These are phyloP conservation scores for Malassezia furfur DNA, from an alignment of 1,284 basidiomycete species.

Conservation along the genomic window DNA sequence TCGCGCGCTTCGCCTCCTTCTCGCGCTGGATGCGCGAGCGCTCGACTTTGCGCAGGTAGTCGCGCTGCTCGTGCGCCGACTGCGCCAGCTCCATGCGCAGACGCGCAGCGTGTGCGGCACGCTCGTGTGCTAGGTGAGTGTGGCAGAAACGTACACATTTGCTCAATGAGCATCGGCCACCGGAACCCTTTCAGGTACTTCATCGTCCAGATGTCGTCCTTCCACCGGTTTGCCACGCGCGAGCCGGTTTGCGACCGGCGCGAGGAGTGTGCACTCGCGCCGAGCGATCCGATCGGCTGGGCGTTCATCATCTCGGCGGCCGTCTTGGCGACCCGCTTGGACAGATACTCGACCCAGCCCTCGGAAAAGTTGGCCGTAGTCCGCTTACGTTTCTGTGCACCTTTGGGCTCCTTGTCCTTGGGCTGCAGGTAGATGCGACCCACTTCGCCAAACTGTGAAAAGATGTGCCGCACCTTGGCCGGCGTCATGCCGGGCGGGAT, in stretches of 20 bases:
- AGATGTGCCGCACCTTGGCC: constrained; percentile 75
- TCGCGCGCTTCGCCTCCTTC: constrained; percentile 60
- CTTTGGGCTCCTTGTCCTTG: constrained; percentile 20
- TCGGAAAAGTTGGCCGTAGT: constrained; percentile 71
- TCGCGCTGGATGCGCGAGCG: constrained; percentile 81
- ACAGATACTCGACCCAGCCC: constrained; percentile 95
- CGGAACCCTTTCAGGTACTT: constrained; percentile 96
- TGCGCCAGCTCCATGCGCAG: constrained; percentile 85
- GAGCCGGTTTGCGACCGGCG: constrained; percentile 19
- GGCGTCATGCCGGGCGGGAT: constrained; percentile 99
- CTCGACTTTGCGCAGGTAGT: constrained; percentile 90
- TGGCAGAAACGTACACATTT: constrained; percentile 66
- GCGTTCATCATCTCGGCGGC: constrained; percentile 94
- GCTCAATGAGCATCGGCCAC: constrained; percentile 97
- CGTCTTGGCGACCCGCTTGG: constrained; percentile 79
- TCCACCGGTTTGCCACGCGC: constrained; percentile 55
- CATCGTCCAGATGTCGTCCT: constrained; percentile 99
- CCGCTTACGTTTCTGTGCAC: constrained; percentile 22
- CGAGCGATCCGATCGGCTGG: constrained; percentile 62
- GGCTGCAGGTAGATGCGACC: constrained; percentile 43
- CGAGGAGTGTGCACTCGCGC: constrained; percentile 19
- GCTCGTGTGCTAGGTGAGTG: constrained; percentile 67
- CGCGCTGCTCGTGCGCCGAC: constrained; percentile 76
- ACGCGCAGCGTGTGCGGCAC: constrained; percentile 74
- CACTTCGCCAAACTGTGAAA: constrained; percentile 43